phyloP scores from a whole-genome alignment of 2,329 filamentous ascomycete species.

The Grosmannia penicillata region DNA sequence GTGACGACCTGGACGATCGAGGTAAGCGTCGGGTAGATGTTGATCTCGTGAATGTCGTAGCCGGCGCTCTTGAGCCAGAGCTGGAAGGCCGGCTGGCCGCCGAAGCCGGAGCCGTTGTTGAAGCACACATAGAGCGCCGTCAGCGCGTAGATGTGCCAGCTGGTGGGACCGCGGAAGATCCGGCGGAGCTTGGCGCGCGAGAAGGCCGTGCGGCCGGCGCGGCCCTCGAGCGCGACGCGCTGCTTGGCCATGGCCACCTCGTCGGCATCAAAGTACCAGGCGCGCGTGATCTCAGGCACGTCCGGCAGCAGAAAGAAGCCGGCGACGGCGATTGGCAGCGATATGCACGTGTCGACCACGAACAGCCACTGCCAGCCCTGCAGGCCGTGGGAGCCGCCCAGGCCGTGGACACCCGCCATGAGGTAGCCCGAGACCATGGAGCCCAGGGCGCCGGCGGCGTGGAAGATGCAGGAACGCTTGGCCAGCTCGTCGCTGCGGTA shows the following conservation, averaged over 20 bases:
- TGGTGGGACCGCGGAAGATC: slow-evolving; percentile 45
- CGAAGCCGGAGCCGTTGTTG: slow-evolving; percentile 35
- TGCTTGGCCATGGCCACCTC: slow-evolving; percentile 23
- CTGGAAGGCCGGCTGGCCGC: slow-evolving; percentile 38
- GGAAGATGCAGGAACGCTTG: slow-evolving; percentile 33
- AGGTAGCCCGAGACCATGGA: slow-evolving; percentile 44
- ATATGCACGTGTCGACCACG: slow-evolving; percentile 41
- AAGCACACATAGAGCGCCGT: slow-evolving; percentile 46
- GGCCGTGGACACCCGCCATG: slow-evolving; percentile 36
- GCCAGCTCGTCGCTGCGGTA: slow-evolving; percentile 30
- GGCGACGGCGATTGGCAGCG: slow-evolving; percentile 36
- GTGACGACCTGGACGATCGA: slow-evolving; percentile 38
- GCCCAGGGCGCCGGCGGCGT: slow-evolving; percentile 34
- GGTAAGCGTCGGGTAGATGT: slow-evolving; percentile 44
- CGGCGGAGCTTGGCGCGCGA: slow-evolving; percentile 36
- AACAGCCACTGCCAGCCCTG: slow-evolving; percentile 42
- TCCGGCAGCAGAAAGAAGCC: slow-evolving; percentile 31
- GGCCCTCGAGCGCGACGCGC: slow-evolving; percentile 28
- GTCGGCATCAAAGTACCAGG: slow-evolving; percentile 21
- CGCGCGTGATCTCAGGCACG: slow-evolving; percentile 22
- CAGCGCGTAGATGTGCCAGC: slow-evolving; percentile 50
- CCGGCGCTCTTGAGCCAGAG: slow-evolving; percentile 30
- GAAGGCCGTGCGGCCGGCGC: slow-evolving; percentile 24
- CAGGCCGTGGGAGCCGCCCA: slow-evolving; percentile 32
- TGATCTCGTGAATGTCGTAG: slow-evolving; percentile 26